Evolutionary conservation across 768 basidiomycete species (phyloP), one percentile per base, ranked within the genome.

Genomic region (Phallus indusiatus): DNA sequence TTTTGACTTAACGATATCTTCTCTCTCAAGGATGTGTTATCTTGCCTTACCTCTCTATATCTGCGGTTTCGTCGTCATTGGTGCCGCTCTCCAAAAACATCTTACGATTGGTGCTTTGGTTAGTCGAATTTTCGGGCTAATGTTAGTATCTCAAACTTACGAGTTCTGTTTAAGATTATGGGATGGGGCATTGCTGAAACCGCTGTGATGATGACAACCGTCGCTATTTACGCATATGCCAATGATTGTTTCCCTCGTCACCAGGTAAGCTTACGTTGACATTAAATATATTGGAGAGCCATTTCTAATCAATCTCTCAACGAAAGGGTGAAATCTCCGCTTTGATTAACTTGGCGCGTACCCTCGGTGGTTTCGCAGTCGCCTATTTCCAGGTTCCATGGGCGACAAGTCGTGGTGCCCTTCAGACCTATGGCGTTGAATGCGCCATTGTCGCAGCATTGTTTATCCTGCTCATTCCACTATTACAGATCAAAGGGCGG

Each of bases 321-420:
- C 64, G n/a, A 2, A 42, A 82, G 71, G 85, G 85, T 24, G 85
- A 87, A 70, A 78, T 84, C 35, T 81, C 81, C 60, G 79, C 81
- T 0, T 70, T 85, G 21, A 70, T 85, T 62, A 86, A 84, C 64
- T 69, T 85, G 20, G 73, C 75, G 16, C 75, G 84, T 50, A 74
- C 72, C 1, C 71, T 84, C 18, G 82, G 82, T 37, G 77, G 83
- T 2, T 85, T 85, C 65, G 76, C 76, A 52, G 83, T 86, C 20
- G 81, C 84, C 0, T 85, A 81, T 68, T 86, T 81, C 68, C 83
- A 86, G 66, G 76, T 85, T 2, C 80, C 80, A 5, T 85, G 84
- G 84, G 82, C 83, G 5, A 65, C 69, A 28, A 81, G 77, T 63
- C 67, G 81, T 59, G 84, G 84, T 16, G 81, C 83, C 5, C 67